These are phyloP conservation scores for Penicillium cinerascens DNA, from an alignment of 495 filamentous ascomycete genomes.

Conservation along the genomic window DNA sequence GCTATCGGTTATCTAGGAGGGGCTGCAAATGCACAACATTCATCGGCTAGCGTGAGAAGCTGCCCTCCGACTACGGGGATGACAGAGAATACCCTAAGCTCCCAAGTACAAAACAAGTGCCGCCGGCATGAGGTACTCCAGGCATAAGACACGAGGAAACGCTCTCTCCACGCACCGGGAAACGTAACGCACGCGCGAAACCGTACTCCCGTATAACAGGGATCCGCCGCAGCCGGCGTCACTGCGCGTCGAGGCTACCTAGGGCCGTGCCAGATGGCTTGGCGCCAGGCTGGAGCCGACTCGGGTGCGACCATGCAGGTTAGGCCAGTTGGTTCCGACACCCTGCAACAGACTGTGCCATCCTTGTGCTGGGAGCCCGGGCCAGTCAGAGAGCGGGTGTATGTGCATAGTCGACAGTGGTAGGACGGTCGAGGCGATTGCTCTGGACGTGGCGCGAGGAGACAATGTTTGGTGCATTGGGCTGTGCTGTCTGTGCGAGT, in stretches of 20 bases:
- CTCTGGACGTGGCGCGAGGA: neutral
- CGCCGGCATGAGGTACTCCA: constrained; percentile 11
- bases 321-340: constrained; percentile 23
- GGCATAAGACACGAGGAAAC: neutral
- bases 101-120: neutral
- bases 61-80: neutral
- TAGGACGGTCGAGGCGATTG: neutral
- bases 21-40: constrained; percentile 26
- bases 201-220: too few relatives aligned
- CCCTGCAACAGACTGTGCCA: constrained; percentile 11
- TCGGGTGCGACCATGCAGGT: constrained; percentile 25
- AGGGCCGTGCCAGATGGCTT: constrained; percentile 2
- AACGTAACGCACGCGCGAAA: neutral
- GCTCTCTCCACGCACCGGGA: neutral
- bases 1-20: constrained; percentile 6
- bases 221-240: neutral
- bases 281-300: constrained; percentile 2
- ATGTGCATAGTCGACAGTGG: neutral
- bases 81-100: neutral
- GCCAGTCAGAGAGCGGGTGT: neutral
- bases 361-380: neutral
- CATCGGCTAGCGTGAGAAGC: neutral
- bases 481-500: constrained; percentile 6
- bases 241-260: neutral
- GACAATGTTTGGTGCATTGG: constrained; percentile 1